These are phyloP conservation scores for Climacium dendroides DNA, from an alignment of 225 moss, liverwort and hornwort species.

Conservation along the genomic window DNA sequence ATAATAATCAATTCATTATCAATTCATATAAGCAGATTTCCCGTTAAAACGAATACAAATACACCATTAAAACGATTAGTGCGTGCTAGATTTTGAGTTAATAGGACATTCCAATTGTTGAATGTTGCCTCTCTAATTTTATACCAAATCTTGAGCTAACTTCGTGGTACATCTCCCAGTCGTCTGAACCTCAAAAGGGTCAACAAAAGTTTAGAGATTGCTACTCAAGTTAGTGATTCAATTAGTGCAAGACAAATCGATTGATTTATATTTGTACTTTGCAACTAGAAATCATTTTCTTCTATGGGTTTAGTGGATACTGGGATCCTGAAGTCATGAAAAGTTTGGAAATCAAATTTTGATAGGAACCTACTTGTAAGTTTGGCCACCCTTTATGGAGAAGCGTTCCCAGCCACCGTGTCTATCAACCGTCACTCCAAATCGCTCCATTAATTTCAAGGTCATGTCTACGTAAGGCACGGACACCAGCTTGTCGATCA, in stretches of 20 bases:
- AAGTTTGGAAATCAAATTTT: neutral
- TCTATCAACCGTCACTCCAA: slow-evolving; percentile 76
- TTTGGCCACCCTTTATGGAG: slow-evolving; percentile 86
- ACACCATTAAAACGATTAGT: neutral
- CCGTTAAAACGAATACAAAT: neutral
- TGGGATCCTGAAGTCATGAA: too few relatives aligned
- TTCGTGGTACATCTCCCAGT: neutral
- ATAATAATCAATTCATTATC: neutral
- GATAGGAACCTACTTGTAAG: slow-evolving; percentile 45
- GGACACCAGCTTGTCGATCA: slow-evolving; percentile 87
- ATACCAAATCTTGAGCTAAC: neutral
- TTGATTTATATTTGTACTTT: neutral
- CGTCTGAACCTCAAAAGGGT: neutral
- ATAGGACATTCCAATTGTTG: neutral
- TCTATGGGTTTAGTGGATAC: neutral
- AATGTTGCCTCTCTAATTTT: neutral
- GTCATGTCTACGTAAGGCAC: slow-evolving; percentile 98
- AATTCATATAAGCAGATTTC: neutral
- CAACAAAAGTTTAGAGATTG: neutral
- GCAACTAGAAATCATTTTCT: neutral
- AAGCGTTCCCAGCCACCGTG: slow-evolving; percentile 84
- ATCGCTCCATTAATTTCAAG: slow-evolving; percentile 77
- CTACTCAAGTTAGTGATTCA: neutral
- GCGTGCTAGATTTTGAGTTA: neutral
- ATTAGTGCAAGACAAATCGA: neutral